These are phyloP conservation scores for Arachis hypogaea DNA, from an alignment of 306 rosid species.

Conservation along the genomic window DNA sequence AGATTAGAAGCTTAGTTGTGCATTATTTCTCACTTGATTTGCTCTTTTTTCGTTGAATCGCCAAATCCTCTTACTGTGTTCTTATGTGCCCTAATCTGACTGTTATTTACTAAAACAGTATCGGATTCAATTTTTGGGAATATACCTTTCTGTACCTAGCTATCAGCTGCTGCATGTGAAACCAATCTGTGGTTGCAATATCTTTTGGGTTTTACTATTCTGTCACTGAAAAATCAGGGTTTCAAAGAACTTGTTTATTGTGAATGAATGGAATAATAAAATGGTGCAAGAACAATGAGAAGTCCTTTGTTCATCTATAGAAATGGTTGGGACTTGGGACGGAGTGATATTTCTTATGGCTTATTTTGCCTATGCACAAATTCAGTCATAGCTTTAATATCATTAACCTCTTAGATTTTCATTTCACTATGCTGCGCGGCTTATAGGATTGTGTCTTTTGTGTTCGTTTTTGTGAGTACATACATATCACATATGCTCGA, in stretches of 20 bases:
- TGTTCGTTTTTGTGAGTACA: no score
- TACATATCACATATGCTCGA: neutral
- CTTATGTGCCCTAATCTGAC: slow-evolving; percentile 37
- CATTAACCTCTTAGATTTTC: slow-evolving; percentile 16
- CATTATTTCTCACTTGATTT: slow-evolving; percentile 31
- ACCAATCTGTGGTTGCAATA: neutral
- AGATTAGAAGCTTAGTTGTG: slow-evolving; percentile 25
- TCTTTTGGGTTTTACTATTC: slow-evolving; percentile 6
- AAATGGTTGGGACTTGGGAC: neutral
- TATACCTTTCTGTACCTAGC: slow-evolving; percentile 27
- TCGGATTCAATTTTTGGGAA: slow-evolving; percentile 24
- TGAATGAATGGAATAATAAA: neutral
- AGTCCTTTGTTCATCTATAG: neutral
- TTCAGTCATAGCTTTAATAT: slow-evolving; percentile 25
- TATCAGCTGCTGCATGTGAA: slow-evolving; percentile 8
- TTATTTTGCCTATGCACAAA: slow-evolving; percentile 17
- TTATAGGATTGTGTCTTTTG: neutral
- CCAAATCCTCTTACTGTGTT: slow-evolving; percentile 18
- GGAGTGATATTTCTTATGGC: neutral
- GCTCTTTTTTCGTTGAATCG: slow-evolving; percentile 32
- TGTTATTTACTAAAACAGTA: neutral
- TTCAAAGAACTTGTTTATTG: slow-evolving; percentile 4
- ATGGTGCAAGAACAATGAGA: neutral
- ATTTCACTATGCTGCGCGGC: slow-evolving; percentile 3
- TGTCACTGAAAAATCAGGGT: slow-evolving; percentile 9